These are phyloP conservation scores for Dioscorea dumetorum DNA, from an alignment of 106 monocot species.

Conservation along the genomic window DNA sequence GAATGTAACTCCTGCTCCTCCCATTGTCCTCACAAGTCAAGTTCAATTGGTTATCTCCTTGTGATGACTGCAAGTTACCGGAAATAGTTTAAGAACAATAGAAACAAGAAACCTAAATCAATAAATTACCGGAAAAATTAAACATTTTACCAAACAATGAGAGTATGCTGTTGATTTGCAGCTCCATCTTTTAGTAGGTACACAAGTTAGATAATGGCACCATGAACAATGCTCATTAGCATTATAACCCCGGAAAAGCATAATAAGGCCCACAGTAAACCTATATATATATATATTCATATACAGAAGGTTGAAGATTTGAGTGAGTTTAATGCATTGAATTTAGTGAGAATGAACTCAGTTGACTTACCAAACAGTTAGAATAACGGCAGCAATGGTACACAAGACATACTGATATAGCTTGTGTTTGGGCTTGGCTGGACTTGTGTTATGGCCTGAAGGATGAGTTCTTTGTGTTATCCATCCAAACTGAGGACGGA, in stretches of 20 bases:
- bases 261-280: slow-evolving; percentile 43
- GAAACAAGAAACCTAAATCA: too few species aligned
- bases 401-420: slow-evolving; percentile 47
- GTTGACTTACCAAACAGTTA: slow-evolving; percentile 34
- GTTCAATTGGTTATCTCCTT: slow-evolving; percentile 3
- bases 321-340: too few species aligned
- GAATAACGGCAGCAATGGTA: slow-evolving; percentile 23
- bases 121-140: background rate
- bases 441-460: slow-evolving; percentile 18
- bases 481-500: slow-evolving; percentile 61
- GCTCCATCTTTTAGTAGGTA: slow-evolving; percentile 44
- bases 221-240: slow-evolving; percentile 63
- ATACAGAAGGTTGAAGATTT: too few species aligned
- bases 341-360: too few species aligned
- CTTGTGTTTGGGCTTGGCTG: slow-evolving; percentile 39
- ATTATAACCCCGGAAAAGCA: slow-evolving; percentile 48
- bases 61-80: background rate
- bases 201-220: slow-evolving; percentile 67
- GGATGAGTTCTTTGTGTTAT: slow-evolving; percentile 31
- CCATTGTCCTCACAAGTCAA: slow-evolving; percentile 4
- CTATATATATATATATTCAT: slow-evolving; percentile 1
- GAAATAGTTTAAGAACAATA: too few species aligned
- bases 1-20: background rate
- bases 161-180: slow-evolving; percentile 10
- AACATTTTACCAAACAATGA: slow-evolving; percentile 15